These are phyloP conservation scores for Tritrichomonas foetus DNA, from an alignment of 208 protist genomes.

Conservation along the genomic window DNA sequence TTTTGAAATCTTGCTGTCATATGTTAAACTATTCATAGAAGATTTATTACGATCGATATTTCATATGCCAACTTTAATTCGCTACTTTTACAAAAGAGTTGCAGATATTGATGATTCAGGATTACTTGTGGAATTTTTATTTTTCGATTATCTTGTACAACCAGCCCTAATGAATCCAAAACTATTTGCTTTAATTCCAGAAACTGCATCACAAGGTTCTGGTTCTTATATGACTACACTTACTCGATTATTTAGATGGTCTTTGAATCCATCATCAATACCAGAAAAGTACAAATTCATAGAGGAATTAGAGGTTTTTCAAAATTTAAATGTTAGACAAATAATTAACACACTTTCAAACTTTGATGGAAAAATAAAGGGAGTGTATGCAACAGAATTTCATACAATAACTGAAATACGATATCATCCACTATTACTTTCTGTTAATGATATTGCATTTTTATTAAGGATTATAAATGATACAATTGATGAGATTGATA, in stretches of 20 bases:
- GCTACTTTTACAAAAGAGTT: neutral
- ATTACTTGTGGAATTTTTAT: neutral
- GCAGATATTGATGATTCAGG: neutral
- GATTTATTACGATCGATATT: neutral
- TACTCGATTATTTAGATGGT: neutral
- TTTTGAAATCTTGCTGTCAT: neutral
- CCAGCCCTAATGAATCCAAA: slow-evolving; percentile 8
- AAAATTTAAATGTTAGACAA: no score
- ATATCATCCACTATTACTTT: neutral
- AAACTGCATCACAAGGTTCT: neutral
- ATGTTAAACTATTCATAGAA: neutral
- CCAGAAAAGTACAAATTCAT: neutral
- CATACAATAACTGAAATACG: neutral
- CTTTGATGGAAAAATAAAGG: neutral
- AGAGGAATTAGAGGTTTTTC: no score
- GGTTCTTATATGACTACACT: neutral
- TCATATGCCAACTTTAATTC: neutral
- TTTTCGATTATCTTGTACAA: neutral
- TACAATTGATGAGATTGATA: neutral
- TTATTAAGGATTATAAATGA: neutral
- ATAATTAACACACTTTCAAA: no score
- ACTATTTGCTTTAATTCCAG: slow-evolving; percentile 21
- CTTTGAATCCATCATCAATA: neutral
- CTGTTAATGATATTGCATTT: neutral
- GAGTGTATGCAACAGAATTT: neutral